These are phyloP conservation scores for Ophiostoma ips DNA, from an alignment of 2,329 filamentous ascomycete species.

Conservation along the genomic window DNA sequence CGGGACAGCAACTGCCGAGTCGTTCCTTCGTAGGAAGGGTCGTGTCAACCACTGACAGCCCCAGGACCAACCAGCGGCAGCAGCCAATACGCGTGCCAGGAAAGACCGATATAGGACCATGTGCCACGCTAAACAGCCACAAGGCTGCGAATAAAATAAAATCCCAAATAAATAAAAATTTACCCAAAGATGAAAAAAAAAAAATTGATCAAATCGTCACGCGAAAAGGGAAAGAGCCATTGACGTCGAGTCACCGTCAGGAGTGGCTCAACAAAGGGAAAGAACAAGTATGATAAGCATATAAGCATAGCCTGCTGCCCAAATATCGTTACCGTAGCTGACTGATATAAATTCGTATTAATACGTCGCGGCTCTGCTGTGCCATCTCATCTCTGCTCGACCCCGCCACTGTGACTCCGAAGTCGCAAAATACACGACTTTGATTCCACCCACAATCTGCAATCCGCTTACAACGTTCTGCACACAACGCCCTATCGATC, in stretches of 20 bases:
- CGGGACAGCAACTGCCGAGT: neutral
- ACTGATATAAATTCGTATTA: too few species aligned
- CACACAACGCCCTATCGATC: neutral
- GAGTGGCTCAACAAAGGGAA: neutral
- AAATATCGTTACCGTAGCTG: neutral
- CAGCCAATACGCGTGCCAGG: constrained; percentile 10
- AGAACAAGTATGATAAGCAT: neutral
- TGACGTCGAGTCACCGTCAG: constrained; percentile 4
- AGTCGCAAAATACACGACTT: neutral
- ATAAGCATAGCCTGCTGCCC: too few species aligned
- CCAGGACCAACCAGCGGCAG: constrained; percentile 6
- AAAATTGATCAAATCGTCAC: constrained; percentile 3
- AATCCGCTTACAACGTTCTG: neutral
- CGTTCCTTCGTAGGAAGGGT: neutral
- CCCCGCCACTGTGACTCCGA: constrained; percentile 5
- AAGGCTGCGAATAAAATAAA: neutral
- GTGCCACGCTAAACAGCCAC: neutral
- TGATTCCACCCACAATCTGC: neutral
- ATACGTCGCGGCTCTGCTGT: neutral
- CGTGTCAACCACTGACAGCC: neutral
- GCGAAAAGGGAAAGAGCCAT: neutral
- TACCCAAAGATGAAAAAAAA: neutral
- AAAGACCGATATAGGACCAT: constrained; percentile 12
- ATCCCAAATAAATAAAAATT: constrained; percentile 1
- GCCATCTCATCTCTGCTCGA: neutral